Evolutionary conservation across 139 green algal species (phyloP), one percentile per base, ranked within the genome.

Genomic region (Chlorella sp.): DNA sequence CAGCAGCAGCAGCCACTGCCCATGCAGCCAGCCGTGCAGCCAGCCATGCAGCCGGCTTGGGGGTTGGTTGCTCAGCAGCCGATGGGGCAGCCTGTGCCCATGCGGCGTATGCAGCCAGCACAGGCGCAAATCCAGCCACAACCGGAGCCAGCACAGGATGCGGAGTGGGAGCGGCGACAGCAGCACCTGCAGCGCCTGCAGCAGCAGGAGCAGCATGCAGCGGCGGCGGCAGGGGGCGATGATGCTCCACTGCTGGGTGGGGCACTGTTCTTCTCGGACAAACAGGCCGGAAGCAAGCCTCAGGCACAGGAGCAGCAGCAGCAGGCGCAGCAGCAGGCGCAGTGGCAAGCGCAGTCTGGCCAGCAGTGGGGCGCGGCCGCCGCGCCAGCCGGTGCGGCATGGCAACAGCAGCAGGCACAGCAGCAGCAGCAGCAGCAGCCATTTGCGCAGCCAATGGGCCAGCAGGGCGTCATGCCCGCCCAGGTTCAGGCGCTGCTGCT

Each of bases 111-210:
- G 73, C 73, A 78, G 73, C 41, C 38, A 13, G 17, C 28, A 13
- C 73, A 58, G 36, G 44, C 30, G 73, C 28, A 1, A 0, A 5
- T 3, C 44, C 44, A 46, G 34, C 28, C 73, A 32, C 0, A 3
- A 1, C 20, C 30, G 17, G 44, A 46, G 8, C 26, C 43, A 6
- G 13, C 43, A 44, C 41, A 56, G 14, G 38, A 56, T 34, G 54
- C 36, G 13, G 76, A 69, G 51, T 58, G 40, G 54, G 36, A 82
- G 76, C 54, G 48, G 51, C 76, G 76, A 0, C 36, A 82, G 76
- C 8, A 9, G 20, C 69, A 82, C 76, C 54, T 82, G 24, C 51
- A 54, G 76, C 76, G 76, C 22, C 76, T 82, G 76, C 76, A 82
- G 76, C 76, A 67, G 76, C 76, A 82, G 76, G 74, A 81, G 74